Conservation (phyloP, 805 yeast genomes). For the Candida dendrica region DNA sequence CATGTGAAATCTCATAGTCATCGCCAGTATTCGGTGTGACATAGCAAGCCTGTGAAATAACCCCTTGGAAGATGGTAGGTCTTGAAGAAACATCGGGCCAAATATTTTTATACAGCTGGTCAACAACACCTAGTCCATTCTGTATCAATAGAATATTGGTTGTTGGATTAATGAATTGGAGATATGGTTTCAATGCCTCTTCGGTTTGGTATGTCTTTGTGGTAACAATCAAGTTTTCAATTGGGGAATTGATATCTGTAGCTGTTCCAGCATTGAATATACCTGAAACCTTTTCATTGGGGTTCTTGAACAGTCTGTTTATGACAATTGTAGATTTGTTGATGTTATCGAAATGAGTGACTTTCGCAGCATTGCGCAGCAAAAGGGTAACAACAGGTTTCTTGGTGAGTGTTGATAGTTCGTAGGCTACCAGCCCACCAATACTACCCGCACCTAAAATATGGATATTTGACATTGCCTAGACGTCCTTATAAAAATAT, state of each 20-base stretch:
- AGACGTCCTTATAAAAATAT: no score
- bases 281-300: conserved; percentile 4
- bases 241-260: conserved; percentile 19
- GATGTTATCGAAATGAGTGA: conserved; percentile 9
- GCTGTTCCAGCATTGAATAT: conserved; percentile 8
- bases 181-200: conserved; percentile 50
- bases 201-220: conserved; percentile 77
- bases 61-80: conserved; percentile 68
- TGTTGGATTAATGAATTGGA: conserved; percentile 37
- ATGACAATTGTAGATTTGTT: conserved; percentile 11
- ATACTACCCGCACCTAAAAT: conserved; percentile 22
- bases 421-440: conserved; percentile 20
- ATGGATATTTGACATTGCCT: conserved; percentile 5
- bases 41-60: conserved; percentile 80
- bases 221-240: conserved; percentile 59
- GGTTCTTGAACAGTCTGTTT: conserved; percentile 15
- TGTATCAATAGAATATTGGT: conserved; percentile 71
- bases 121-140: conserved; percentile 83
- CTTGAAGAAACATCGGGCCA: conserved; percentile 43
- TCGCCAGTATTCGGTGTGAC: conserved; percentile 24
- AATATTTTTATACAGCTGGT: conserved; percentile 39
- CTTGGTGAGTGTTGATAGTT: conserved; percentile 12
- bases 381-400: conserved; percentile 14
- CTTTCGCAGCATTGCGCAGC: conserved; percentile 15
- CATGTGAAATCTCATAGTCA: conserved; percentile 49